phyloP scores from a whole-genome alignment of 352 stramenopile species.

The Pythium dissotocum region DNA sequence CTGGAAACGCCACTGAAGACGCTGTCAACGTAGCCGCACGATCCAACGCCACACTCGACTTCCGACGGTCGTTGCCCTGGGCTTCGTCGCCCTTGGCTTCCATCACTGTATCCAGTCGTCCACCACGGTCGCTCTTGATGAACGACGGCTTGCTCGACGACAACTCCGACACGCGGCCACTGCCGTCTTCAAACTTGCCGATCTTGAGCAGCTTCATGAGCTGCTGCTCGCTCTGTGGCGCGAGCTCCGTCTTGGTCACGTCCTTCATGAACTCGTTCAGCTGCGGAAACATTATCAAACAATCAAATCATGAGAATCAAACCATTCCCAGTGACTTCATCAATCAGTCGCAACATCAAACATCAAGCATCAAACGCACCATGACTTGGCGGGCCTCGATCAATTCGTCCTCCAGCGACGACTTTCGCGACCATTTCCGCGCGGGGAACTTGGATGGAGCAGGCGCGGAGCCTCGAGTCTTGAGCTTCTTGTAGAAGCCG shows the following conservation, averaged over 20 bases:
- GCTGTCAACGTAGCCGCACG: conserved; percentile 24
- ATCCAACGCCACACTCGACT: conserved; percentile 9
- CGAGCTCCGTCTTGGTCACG: conserved; percentile 43
- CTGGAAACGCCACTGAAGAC: conserved; percentile 20
- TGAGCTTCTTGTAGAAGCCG: conserved; percentile 47
- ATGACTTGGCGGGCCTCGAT: conserved; percentile 71
- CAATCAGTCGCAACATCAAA: background rate
- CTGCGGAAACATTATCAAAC: conserved; percentile 19
- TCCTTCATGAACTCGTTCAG: conserved; percentile 77
- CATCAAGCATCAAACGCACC: conserved; percentile 28
- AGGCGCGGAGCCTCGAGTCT: conserved; percentile 27
- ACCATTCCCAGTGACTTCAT: too few species aligned
- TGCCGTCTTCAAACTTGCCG: conserved; percentile 46
- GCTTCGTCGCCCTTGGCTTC: conserved; percentile 29
- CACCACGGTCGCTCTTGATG: conserved; percentile 21
- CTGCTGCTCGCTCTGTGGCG: conserved; percentile 39
- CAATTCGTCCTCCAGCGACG: conserved; percentile 51
- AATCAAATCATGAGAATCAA: conserved; percentile 5
- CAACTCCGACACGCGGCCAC: conserved; percentile 26
- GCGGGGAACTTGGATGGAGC: conserved; percentile 45
- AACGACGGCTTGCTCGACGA: conserved; percentile 10
- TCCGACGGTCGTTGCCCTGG: background rate
- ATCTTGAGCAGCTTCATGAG: conserved; percentile 64
- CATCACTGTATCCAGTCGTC: conserved; percentile 21
- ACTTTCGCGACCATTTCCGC: conserved; percentile 55